Evolutionary conservation across 2,329 filamentous ascomycete genomes (phyloP).

Genomic region (Dothideomycetes sp.): DNA sequence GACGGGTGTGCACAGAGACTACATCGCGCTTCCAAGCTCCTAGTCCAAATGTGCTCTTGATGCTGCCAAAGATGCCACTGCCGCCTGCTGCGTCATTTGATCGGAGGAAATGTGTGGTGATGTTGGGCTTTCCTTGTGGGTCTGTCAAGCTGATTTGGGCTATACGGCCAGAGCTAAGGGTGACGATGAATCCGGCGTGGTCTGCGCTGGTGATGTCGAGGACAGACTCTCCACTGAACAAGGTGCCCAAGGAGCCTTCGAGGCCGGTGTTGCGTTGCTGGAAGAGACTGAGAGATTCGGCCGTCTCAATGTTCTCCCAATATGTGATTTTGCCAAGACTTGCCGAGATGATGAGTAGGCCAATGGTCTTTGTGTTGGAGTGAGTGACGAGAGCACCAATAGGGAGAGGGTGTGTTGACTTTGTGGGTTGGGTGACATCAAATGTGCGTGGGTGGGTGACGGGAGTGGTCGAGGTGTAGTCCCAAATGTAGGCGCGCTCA

Average conservation of each 20-base stretch:
- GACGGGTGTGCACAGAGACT: slow-evolving; percentile 66
- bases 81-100: slow-evolving; percentile 44
- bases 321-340: slow-evolving; percentile 77
- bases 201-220: slow-evolving; percentile 73
- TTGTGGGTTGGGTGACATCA: slow-evolving; percentile 62
- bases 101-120: slow-evolving; percentile 67
- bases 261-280: slow-evolving; percentile 72
- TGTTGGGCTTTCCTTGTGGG: slow-evolving; percentile 70
- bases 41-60: slow-evolving; percentile 64
- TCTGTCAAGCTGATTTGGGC: slow-evolving; percentile 82
- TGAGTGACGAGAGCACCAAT: slow-evolving; percentile 74
- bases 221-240: slow-evolving; percentile 69
- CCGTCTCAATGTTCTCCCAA: slow-evolving; percentile 90
- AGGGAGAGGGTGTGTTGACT: slow-evolving; percentile 60
- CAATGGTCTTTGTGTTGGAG: slow-evolving; percentile 65
- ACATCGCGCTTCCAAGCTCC: slow-evolving; percentile 65
- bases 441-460: slow-evolving; percentile 73
- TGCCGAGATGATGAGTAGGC: slow-evolving; percentile 77
- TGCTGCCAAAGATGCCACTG: slow-evolving; percentile 67
- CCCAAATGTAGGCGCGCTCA: slow-evolving; percentile 80
- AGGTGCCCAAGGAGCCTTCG: slow-evolving; percentile 59
- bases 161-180: slow-evolving; percentile 74
- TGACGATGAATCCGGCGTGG: slow-evolving; percentile 73
- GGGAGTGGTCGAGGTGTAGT: slow-evolving; percentile 54
- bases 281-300: slow-evolving; percentile 72